Percentiles rank a stretch among this genome's conserved stretches.
phyloP scores from a whole-genome alignment of 306 rosid genomes.

The Rosa lucieae region DNA sequence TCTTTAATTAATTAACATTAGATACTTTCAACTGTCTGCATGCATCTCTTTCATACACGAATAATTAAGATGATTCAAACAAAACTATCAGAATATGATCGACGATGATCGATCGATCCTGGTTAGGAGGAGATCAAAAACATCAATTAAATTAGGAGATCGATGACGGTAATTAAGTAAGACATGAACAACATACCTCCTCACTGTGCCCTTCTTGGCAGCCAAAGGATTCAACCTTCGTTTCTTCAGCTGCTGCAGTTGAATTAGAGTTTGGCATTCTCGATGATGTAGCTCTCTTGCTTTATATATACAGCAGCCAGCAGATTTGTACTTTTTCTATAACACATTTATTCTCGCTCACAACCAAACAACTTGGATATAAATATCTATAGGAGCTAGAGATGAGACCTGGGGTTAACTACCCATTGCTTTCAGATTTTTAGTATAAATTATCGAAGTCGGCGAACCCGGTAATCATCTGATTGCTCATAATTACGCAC shows the following conservation, averaged over 20 bases:
- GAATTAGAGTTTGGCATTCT: constrained; percentile 34
- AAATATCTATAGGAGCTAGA: constrained; percentile 1
- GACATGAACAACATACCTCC: constrained; percentile 12
- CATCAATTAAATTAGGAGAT: neutral
- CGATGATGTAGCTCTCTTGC: constrained; percentile 15
- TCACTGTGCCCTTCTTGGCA: constrained; percentile 18
- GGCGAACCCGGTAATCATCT: constrained; percentile 32
- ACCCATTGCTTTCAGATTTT: constrained; percentile 32
- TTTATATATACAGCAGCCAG: constrained; percentile 8
- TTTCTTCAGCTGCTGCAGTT: constrained; percentile 25
- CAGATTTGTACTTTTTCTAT: constrained; percentile 8
- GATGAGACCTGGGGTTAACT: constrained; percentile 3
- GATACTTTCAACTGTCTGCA: neutral
- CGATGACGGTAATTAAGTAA: no score
- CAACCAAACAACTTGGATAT: constrained; percentile 15
- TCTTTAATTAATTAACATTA: neutral
- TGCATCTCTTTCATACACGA: neutral
- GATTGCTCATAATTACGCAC: constrained; percentile 34
- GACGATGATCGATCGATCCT: neutral
- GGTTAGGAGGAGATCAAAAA: neutral
- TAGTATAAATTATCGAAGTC: constrained; percentile 24
- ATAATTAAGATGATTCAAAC: neutral
- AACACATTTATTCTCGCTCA: constrained; percentile 14
- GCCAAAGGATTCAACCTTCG: constrained; percentile 34
- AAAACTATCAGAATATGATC: neutral